These are phyloP conservation scores for Hypoxylon fragiforme DNA, from an alignment of 495 filamentous ascomycete species.

Conservation along the genomic window DNA sequence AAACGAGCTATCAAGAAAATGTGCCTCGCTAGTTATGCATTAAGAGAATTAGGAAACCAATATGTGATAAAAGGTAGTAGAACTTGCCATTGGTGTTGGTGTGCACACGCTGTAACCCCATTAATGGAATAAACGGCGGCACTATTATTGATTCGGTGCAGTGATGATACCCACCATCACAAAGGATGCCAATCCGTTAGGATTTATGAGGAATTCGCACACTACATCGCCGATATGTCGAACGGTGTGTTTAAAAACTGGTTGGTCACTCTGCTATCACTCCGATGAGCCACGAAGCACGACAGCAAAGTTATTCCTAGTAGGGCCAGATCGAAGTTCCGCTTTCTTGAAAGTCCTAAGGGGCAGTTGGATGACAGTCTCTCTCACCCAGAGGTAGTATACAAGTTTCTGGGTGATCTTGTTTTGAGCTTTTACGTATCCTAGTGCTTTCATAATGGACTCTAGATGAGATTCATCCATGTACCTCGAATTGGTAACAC, in stretches of 20 bases:
- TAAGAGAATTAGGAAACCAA: conserved; percentile 2
- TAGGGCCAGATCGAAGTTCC: conserved; percentile 70
- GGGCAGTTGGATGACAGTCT: conserved; percentile 17
- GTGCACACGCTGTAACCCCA: conserved; percentile 7
- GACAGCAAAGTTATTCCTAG: conserved; percentile 88
- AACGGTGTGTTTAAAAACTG: neutral
- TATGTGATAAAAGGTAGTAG: conserved; percentile 12
- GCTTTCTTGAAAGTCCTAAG: conserved; percentile 57
- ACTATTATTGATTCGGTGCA: conserved; percentile 3
- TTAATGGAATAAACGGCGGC: conserved; percentile 8
- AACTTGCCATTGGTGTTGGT: conserved; percentile 10
- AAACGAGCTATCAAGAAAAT: conserved; percentile 8
- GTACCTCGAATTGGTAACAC: conserved; percentile 90
- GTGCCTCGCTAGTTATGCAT: conserved; percentile 2
- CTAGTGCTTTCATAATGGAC: conserved; percentile 74
- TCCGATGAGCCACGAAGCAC: conserved; percentile 48
- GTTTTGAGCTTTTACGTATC: conserved; percentile 64
- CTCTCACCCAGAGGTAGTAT: conserved; percentile 79
- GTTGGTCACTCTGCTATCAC: conserved; percentile 13
- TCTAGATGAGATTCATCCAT: conserved; percentile 72
- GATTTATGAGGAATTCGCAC: conserved; percentile 1
- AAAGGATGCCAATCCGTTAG: neutral
- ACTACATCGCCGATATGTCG: neutral
- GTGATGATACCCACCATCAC: conserved; percentile 14
- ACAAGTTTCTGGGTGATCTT: conserved; percentile 83